Evolutionary conservation across 306 rosid species (phyloP).

Genomic region (Prunus padus): DNA sequence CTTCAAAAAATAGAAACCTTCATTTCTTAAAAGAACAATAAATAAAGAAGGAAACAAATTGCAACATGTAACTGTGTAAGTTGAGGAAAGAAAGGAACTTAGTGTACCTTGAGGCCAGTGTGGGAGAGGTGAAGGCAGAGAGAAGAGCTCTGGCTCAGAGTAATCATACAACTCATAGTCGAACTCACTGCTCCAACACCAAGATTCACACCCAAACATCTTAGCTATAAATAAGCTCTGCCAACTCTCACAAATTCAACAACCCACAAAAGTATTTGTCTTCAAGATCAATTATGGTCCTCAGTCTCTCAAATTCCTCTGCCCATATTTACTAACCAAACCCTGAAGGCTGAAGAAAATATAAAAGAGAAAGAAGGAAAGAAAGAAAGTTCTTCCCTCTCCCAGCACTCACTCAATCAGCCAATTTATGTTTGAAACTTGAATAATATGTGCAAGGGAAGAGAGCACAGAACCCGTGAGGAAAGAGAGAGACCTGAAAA

Average conservation of each 20-base stretch:
- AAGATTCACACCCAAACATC: slow-evolving; percentile 66
- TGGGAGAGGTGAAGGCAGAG: slow-evolving; percentile 78
- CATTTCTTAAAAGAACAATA: not conserved
- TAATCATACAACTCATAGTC: slow-evolving; percentile 19
- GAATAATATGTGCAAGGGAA: too few relatives aligned
- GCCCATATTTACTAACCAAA: not conserved
- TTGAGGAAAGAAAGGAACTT: not conserved
- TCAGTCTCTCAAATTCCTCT: not conserved
- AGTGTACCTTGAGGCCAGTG: slow-evolving; percentile 78
- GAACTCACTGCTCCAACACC: slow-evolving; percentile 54
- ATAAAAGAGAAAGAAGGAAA: not conserved
- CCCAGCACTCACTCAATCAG: not conserved
- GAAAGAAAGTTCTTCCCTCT: not conserved
- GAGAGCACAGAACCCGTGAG: too few relatives aligned
- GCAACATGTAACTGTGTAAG: not conserved
- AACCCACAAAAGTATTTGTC: not conserved
- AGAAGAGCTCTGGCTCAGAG: slow-evolving; percentile 51
- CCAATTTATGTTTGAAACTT: too few relatives aligned
- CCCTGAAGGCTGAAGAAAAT: not conserved
- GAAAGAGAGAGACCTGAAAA: too few relatives aligned
- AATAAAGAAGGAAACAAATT: not conserved
- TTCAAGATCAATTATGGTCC: slow-evolving; percentile 1
- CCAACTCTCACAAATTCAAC: not conserved
- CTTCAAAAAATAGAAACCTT: not conserved
- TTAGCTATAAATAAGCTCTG: not conserved